Percentiles rank a stretch among this genome's conserved stretches.
phyloP scores from a whole-genome alignment of 2,329 filamentous ascomycete species.

The Aspergillus felis region DNA sequence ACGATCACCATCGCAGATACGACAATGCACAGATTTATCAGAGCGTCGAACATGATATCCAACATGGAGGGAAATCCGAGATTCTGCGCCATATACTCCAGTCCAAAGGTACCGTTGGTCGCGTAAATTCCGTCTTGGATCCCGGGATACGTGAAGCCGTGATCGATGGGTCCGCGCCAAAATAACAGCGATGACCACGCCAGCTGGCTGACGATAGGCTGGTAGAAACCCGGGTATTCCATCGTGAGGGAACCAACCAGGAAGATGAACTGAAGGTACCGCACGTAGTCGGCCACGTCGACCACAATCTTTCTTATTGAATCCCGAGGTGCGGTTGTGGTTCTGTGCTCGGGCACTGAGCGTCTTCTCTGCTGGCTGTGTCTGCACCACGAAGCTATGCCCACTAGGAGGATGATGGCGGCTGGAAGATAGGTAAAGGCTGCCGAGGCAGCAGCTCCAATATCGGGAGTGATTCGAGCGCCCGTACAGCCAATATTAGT shows the following conservation, averaged over 20 bases:
- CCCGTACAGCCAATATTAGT: neutral
- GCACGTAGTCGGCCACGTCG: conserved; percentile 3
- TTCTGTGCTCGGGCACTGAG: neutral
- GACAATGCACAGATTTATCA: conserved; percentile 9
- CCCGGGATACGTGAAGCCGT: conserved; percentile 12
- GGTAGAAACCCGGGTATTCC: conserved; percentile 12
- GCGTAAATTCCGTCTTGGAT: conserved; percentile 8
- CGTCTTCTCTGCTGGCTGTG: neutral
- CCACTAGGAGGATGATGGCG: neutral
- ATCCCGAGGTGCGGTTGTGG: neutral
- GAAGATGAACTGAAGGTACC: conserved; percentile 14
- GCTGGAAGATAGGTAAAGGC: neutral
- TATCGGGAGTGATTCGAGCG: conserved; percentile 4
- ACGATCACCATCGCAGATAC: neutral
- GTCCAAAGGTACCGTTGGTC: conserved; percentile 8
- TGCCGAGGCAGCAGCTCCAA: conserved; percentile 1
- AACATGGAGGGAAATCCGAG: conserved; percentile 8
- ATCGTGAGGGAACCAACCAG: conserved; percentile 8
- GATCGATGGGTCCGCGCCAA: conserved; percentile 9
- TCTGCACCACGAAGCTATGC: neutral
- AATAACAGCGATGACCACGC: conserved; percentile 14
- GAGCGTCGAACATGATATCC: conserved; percentile 11
- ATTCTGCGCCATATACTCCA: conserved; percentile 14
- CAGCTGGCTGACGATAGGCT: conserved; percentile 7
- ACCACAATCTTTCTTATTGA: neutral